These are phyloP conservation scores for Pichia paraexigua DNA, from an alignment of 805 yeast genomes.

Conservation along the genomic window DNA sequence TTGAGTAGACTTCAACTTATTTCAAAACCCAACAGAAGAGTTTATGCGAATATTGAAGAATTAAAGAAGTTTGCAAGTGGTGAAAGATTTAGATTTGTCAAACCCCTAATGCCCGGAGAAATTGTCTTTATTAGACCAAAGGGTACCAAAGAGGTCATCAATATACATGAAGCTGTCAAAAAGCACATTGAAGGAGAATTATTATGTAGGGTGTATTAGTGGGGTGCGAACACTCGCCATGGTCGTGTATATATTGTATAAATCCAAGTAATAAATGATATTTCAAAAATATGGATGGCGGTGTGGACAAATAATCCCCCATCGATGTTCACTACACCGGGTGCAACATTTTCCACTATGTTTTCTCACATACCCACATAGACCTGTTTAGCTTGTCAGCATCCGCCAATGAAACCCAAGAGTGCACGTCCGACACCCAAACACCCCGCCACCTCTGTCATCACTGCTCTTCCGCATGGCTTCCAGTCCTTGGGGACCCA, in stretches of 20 bases:
- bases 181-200: constrained; percentile 68
- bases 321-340: too few species aligned
- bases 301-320: too few species aligned
- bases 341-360: neutral
- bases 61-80: constrained; percentile 72
- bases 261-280: too few species aligned
- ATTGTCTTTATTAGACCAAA: constrained; percentile 53
- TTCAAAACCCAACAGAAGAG: constrained; percentile 78
- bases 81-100: constrained; percentile 59
- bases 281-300: too few species aligned
- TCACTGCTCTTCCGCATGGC: neutral
- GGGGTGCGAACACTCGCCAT: neutral
- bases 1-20: constrained; percentile 63
- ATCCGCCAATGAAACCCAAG: neutral
- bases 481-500: neutral
- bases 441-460: neutral
- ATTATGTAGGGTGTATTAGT: constrained; percentile 56
- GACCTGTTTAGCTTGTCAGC: neutral
- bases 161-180: constrained; percentile 79
- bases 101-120: constrained; percentile 86
- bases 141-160: constrained; percentile 47
- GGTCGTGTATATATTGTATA: neutral
- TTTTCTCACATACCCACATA: too few species aligned
- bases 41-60: constrained; percentile 54
- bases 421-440: neutral